Percentiles rank a stretch among this genome's conserved stretches.
Conservation (phyloP, 768 basidiomycete species). For the Mycena alexandri region DNA sequence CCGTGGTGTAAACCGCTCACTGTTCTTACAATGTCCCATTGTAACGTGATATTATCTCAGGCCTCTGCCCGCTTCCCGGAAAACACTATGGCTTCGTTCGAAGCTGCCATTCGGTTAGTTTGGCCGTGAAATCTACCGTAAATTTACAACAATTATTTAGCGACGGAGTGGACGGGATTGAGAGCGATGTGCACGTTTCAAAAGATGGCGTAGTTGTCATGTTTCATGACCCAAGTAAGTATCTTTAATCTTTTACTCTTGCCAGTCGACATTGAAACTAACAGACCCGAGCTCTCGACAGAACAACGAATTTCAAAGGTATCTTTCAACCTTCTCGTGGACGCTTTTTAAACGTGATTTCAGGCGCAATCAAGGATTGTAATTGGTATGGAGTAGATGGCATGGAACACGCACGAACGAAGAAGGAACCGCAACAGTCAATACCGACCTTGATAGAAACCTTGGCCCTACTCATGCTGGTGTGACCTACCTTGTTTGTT, state of each 20-base stretch:
- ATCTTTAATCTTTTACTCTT: constrained; percentile 32
- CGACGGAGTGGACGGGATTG: constrained; percentile 35
- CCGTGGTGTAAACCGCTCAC: constrained; percentile 41
- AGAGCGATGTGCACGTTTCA: constrained; percentile 76
- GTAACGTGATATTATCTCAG: constrained; percentile 46
- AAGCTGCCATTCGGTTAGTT: constrained; percentile 67
- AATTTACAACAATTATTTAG: background rate
- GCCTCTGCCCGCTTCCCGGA: constrained; percentile 76
- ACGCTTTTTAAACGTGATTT: background rate
- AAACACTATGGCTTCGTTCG: constrained; percentile 81
- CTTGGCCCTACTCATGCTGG: constrained; percentile 68
- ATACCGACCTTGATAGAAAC: constrained; percentile 81
- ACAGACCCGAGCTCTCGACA: constrained; percentile 57
- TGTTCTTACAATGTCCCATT: background rate
- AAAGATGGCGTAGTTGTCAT: constrained; percentile 73
- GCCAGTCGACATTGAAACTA: constrained; percentile 12
- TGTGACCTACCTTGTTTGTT: constrained; percentile 35
- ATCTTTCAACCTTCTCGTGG: background rate
- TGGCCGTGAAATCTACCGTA: background rate
- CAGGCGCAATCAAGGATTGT: constrained; percentile 63
- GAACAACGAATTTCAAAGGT: constrained; percentile 71
- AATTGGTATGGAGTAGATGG: constrained; percentile 60
- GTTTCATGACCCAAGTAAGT: constrained; percentile 78
- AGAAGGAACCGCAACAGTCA: constrained; percentile 68
- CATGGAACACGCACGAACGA: constrained; percentile 72